phyloP scores from a whole-genome alignment of 1,284 basidiomycete genomes.

The Cryptococcus sp. region DNA sequence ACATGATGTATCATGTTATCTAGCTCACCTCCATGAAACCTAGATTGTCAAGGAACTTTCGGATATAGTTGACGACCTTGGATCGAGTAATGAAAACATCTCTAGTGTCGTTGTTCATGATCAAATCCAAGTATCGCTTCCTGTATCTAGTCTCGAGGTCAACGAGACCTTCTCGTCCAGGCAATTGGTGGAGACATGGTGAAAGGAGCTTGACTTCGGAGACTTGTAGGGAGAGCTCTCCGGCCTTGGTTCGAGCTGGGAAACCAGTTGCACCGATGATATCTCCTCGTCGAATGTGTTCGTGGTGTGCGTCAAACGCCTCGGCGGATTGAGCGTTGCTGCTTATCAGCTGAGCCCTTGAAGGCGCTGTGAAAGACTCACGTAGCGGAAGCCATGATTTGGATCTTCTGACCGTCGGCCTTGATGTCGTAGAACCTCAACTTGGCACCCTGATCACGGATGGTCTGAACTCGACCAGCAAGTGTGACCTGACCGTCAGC shows the following conservation, averaged over 20 bases:
- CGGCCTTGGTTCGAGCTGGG: slow-evolving; percentile 91
- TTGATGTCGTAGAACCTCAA: slow-evolving; percentile 94
- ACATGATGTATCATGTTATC: neutral
- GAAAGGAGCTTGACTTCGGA: slow-evolving; percentile 81
- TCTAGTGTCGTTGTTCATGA: slow-evolving; percentile 87
- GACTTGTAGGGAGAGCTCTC: slow-evolving; percentile 88
- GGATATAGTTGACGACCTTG: slow-evolving; percentile 83
- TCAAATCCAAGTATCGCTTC: slow-evolving; percentile 98
- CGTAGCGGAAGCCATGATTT: slow-evolving; percentile 91
- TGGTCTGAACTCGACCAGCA: slow-evolving; percentile 88
- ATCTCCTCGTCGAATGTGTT: slow-evolving; percentile 89
- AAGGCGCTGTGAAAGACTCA: slow-evolving; percentile 50
- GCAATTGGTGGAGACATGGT: slow-evolving; percentile 93
- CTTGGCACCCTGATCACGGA: slow-evolving; percentile 77
- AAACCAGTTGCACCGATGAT: slow-evolving; percentile 88
- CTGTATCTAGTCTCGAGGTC: slow-evolving; percentile 97
- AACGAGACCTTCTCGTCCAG: slow-evolving; percentile 76
- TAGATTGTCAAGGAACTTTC: slow-evolving; percentile 82
- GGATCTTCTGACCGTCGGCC: slow-evolving; percentile 87
- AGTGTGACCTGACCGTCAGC: slow-evolving; percentile 53
- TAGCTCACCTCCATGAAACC: slow-evolving; percentile 79
- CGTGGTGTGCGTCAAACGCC: slow-evolving; percentile 70
- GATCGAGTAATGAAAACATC: slow-evolving; percentile 87
- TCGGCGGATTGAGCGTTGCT: slow-evolving; percentile 63
- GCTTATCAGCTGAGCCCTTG: neutral